Evolutionary conservation across 1,284 basidiomycete genomes (phyloP).

Genomic region (Apiotrichum gracile): DNA sequence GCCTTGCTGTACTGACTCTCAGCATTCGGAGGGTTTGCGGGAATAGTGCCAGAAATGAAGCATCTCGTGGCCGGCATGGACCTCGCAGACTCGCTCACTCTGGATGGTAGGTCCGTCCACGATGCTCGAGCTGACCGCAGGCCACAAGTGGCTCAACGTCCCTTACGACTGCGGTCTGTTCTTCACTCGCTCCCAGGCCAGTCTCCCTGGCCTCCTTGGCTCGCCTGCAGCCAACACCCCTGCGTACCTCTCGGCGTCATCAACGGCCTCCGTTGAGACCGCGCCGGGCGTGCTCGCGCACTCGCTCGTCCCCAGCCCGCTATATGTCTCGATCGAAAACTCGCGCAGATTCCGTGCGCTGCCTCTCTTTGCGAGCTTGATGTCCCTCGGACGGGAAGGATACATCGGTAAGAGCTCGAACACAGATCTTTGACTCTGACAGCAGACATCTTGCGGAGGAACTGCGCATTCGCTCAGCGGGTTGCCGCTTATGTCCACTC

Average conservation of each 20-base stretch:
- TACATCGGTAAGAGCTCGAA: conserved; percentile 35
- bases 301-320: conserved; percentile 27
- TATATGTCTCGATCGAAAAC: conserved; percentile 51
- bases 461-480: conserved; percentile 47
- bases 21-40: conserved; percentile 53
- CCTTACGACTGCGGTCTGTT: conserved; percentile 54
- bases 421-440: not conserved
- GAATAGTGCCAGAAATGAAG: conserved; percentile 45
- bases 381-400: conserved; percentile 48
- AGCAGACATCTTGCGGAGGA: conserved; percentile 45
- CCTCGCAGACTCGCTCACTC: conserved; percentile 49
- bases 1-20: not conserved
- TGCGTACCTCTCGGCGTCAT: conserved; percentile 42
- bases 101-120: conserved; percentile 45
- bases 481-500: conserved; percentile 41
- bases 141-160: conserved; percentile 50
- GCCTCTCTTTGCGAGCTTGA: conserved; percentile 50
- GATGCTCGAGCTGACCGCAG: conserved; percentile 20
- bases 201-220: conserved; percentile 46
- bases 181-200: conserved; percentile 41
- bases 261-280: not conserved
- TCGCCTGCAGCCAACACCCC: conserved; percentile 46
- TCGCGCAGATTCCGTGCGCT: conserved; percentile 52
- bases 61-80: conserved; percentile 44
- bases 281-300: not conserved